Percentiles rank a stretch among this genome's conserved stretches.
Evolutionary conservation across 352 stramenopile species (phyloP).

Genomic region (Globisporangium cystogenes): DNA sequence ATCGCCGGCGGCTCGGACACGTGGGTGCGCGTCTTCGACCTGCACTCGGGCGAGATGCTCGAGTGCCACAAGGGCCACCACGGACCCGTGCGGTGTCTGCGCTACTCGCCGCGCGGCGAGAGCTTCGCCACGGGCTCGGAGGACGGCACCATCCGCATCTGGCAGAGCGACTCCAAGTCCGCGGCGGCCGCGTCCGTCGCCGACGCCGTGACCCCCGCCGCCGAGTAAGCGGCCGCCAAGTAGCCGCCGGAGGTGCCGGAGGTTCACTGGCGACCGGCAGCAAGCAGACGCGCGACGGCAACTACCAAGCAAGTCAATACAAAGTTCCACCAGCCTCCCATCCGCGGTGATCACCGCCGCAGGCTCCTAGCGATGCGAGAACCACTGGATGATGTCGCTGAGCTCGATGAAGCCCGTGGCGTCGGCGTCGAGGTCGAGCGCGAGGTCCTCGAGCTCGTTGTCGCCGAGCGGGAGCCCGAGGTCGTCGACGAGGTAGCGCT

Average conservation of each 20-base stretch:
- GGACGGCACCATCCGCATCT: conserved; percentile 98
- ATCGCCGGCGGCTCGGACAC: conserved; percentile 93
- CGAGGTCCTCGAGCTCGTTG: conserved; percentile 59
- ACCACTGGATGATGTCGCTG: conserved; percentile 81
- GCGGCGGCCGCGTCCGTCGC: conserved; percentile 56
- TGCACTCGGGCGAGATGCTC: conserved; percentile 85
- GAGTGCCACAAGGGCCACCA: conserved; percentile 98
- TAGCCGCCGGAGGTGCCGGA: too few species aligned
- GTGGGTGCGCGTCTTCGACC: conserved; percentile 97
- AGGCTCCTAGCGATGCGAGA: conserved; percentile 58
- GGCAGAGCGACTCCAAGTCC: conserved; percentile 79
- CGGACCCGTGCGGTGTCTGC: conserved; percentile 95
- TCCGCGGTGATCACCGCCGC: too few species aligned
- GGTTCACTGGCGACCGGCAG: too few species aligned
- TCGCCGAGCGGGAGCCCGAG: conserved; percentile 49
- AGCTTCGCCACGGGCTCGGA: conserved; percentile 96
- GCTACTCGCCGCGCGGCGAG: conserved; percentile 91
- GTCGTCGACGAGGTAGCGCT: conserved; percentile 60
- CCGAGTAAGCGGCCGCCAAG: conserved; percentile 7
- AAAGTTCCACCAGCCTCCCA: conserved; percentile 1
- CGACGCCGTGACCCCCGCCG: conserved; percentile 20
- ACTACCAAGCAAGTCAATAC: not conserved
- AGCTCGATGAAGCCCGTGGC: conserved; percentile 81
- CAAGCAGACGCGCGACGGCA: not conserved
- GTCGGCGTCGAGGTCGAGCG: conserved; percentile 62